Evolutionary conservation across 331 rosid genomes (phyloP).

Genomic region (Rosa hybrid): DNA sequence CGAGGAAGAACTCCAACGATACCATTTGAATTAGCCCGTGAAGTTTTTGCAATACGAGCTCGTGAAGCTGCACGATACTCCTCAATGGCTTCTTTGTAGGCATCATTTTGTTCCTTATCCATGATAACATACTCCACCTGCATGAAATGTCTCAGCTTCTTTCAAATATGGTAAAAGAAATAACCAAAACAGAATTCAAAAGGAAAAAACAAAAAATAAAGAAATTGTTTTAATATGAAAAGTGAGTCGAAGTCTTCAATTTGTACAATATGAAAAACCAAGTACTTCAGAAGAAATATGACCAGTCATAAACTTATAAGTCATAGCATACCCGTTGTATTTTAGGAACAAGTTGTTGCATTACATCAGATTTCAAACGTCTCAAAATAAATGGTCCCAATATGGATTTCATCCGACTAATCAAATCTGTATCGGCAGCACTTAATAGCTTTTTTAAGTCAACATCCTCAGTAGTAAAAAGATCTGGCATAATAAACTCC

Average conservation of each 20-base stretch:
- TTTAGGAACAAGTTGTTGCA: slow-evolving; percentile 98
- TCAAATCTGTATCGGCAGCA: slow-evolving; percentile 76
- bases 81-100: slow-evolving; percentile 88
- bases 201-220: not conserved
- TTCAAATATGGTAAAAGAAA: slow-evolving; percentile 15
- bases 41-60: slow-evolving; percentile 61
- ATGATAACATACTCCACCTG: slow-evolving; percentile 87
- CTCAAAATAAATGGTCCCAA: slow-evolving; percentile 94
- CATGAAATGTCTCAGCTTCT: slow-evolving; percentile 30
- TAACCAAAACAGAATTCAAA: not conserved
- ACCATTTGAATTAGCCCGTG: slow-evolving; percentile 40
- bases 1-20: slow-evolving; percentile 57
- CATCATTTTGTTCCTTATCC: slow-evolving; percentile 74
- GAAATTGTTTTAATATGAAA: not conserved
- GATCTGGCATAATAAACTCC: slow-evolving; percentile 98
- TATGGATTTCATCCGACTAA: slow-evolving; percentile 89
- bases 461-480: slow-evolving; percentile 80
- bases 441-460: slow-evolving; percentile 85
- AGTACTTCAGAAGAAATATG: slow-evolving; percentile 8
- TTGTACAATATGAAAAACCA: not conserved
- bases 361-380: slow-evolving; percentile 92
- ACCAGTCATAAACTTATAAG: not conserved
- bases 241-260: not conserved
- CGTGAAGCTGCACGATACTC: slow-evolving; percentile 86
- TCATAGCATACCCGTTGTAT: slow-evolving; percentile 59